Evolutionary conservation across 306 rosid genomes (phyloP).

Genomic region (Hylodesmum podocarpum): DNA sequence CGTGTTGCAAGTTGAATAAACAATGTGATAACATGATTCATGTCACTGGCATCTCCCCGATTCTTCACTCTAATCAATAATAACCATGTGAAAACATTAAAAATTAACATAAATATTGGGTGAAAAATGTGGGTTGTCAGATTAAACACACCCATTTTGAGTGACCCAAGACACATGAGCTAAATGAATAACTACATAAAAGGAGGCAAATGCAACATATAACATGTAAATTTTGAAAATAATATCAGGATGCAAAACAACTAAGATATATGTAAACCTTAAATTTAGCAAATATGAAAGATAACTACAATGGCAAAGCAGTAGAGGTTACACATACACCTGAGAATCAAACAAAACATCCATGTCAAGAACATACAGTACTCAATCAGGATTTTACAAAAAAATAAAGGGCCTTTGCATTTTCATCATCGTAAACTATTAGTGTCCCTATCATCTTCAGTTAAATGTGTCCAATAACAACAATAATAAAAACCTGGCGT

Average conservation of each 20-base stretch:
- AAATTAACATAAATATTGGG: background rate
- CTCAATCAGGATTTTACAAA: constrained; percentile 8
- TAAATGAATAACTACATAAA: constrained; percentile 18
- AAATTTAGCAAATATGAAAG: constrained; percentile 13
- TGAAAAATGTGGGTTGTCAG: background rate
- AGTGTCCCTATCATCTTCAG: background rate
- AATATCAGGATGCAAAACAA: constrained; percentile 4
- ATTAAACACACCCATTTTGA: constrained; percentile 22
- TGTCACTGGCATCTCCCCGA: constrained; percentile 73
- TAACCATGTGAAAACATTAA: constrained; percentile 13
- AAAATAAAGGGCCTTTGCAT: background rate
- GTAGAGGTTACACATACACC: constrained; percentile 21
- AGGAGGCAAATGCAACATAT: constrained; percentile 16
- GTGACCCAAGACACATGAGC: background rate
- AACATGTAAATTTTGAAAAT: background rate
- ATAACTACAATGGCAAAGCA: constrained; percentile 14
- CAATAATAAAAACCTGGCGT: constrained; percentile 13
- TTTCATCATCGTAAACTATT: constrained; percentile 2
- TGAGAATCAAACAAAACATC: constrained; percentile 20
- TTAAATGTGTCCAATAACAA: constrained; percentile 6
- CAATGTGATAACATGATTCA: constrained; percentile 65
- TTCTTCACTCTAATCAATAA: constrained; percentile 65
- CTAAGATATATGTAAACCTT: constrained; percentile 10
- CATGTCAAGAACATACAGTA: background rate
- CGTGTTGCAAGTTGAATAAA: constrained; percentile 78